A percentile compares a stretch with the other conserved stretches of the same genome.
Evolutionary conservation across 2,329 filamentous ascomycete species (phyloP).

Genomic region (Calonectria pseudoturangicola): DNA sequence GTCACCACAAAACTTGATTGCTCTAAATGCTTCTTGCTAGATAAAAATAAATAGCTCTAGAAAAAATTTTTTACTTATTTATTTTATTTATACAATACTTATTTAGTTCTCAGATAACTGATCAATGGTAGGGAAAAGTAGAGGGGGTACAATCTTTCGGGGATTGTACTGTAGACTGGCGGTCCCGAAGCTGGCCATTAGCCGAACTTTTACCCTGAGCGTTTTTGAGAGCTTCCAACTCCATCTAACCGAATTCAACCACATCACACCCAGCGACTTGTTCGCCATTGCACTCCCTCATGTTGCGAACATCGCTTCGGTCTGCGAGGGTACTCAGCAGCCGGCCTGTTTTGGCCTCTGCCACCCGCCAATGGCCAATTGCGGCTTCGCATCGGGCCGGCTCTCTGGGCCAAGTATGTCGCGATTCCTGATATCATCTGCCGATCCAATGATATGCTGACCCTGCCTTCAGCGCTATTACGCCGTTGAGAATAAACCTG

Average conservation of each 20-base stretch:
- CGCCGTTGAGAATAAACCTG: conserved; percentile 72
- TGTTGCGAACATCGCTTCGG: conserved; percentile 82
- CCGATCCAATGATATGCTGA: conserved; percentile 58
- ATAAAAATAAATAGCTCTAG: too few relatives aligned
- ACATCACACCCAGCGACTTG: conserved; percentile 57
- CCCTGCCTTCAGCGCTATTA: conserved; percentile 70
- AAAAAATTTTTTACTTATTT: too few relatives aligned
- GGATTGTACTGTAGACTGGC: conserved; percentile 7
- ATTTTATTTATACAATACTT: too few relatives aligned
- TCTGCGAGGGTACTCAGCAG: conserved; percentile 76
- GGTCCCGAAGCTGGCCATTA: conserved; percentile 59
- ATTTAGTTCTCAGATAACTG: too few relatives aligned
- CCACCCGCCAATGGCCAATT: conserved; percentile 76
- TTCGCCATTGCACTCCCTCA: conserved; percentile 72
- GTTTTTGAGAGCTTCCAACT: conserved; percentile 63
- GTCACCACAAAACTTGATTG: too few relatives aligned
- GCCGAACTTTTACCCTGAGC: conserved; percentile 67
- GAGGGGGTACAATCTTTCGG: too few relatives aligned
- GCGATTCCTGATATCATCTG: conserved; percentile 61
- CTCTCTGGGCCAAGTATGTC: conserved; percentile 58
- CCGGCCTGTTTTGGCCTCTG: conserved; percentile 71
- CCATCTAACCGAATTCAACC: conserved; percentile 58
- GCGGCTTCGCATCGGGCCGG: conserved; percentile 59
- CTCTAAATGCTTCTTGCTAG: too few relatives aligned
- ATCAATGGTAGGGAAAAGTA: too few relatives aligned